Evolutionary conservation across 2,329 filamentous ascomycete species (phyloP), one percentile per base, ranked within the genome.

Genomic region (Hypoxylon sp.): DNA sequence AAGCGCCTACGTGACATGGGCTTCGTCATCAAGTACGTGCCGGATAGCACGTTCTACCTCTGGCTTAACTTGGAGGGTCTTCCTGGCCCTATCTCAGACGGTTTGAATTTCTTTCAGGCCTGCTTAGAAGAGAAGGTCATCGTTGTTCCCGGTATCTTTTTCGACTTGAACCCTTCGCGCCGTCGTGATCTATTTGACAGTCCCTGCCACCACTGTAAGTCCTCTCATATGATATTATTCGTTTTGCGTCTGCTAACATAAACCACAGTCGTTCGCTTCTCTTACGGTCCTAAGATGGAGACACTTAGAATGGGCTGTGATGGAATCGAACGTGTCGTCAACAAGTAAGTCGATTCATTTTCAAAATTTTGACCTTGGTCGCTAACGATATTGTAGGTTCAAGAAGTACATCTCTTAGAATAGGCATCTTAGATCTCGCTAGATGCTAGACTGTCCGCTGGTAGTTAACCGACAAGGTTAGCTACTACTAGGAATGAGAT

Each of bases 121-220:
- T 96, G 96, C 77, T 84, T 98, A 48, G 89, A 92, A 76, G 94
- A 98, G 84, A 97, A 97, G 86, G 93, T 97, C 72, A 98, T 98
- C 76, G 94, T 98, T 17, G 95, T 98, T 3, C 95, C 95, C 0
- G 95, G 95, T 66, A 98, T 98, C 80, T 98, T 98, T 87, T 98
- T 98, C 79, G 95, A 98, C 76, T 82, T 98, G 71, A 98, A 98
- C 83, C 95, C 95, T 3, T 91, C 92, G 36, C 91, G 93, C 79
- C 87, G 95, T 71, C 87, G 95, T 78, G 95, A 98, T 80, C 81
- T 98, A 73, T 98, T 98, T 73, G 95, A 98, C 82, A 93, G 89
- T 73, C 95, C 95, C 65, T 98, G 95, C 81, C 95, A 98, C 81
- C 91, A 96, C 82, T 97, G 76, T 78, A 63, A 75, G 76, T 71